Evolutionary conservation across 179 eudicot species (phyloP), one percentile per base, ranked within the genome.

Genomic region (Beta lomatogona): DNA sequence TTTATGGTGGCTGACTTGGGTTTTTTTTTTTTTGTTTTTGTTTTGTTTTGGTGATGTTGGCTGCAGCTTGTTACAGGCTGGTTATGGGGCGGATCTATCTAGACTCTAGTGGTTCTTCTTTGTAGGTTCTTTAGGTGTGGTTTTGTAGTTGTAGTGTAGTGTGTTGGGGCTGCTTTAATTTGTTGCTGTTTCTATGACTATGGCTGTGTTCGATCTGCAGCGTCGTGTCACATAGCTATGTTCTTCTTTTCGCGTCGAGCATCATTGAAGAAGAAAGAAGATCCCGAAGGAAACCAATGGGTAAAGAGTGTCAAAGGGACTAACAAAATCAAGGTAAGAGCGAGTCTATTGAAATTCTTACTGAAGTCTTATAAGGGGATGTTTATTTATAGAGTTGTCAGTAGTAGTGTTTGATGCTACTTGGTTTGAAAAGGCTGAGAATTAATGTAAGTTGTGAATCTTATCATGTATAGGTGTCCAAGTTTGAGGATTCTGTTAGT

Each of bases 281-380:
- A 92, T 77, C 94, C 91, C 46, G 91, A 90, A 65, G 95, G 93
- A 58, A 95, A 92, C 84, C 89, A 84, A 83, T 95, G 99, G 99
- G 97, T 98, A 54, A 93, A 80, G 92, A 88, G 88, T 82, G 87
- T 93, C 54, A 91, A 88, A 80, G 97, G 95, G 72, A 89, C 97
- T 71, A 94, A 90, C 79, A 85, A 75, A 71, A 86, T 91, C 77
- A 86, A 91, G 95, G 99, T 77, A 25, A 25, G 28, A 25, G 28
- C 28, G 28, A 25, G 28, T 25, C 28, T 25, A 25, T 25, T 25
- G 28, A 25, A 25, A 25, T 25, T 25, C 28, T 25, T 25, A 25
- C 28, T 25, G 28, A 25, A 25, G 28, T 25, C 28, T 25, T 25
- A 25, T 25, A 25, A 25, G 28, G 28, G 28, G 28, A 25, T 25